Evolutionary conservation across 2,329 filamentous ascomycete species (phyloP).

Genomic region (Neoascochyta sp.): DNA sequence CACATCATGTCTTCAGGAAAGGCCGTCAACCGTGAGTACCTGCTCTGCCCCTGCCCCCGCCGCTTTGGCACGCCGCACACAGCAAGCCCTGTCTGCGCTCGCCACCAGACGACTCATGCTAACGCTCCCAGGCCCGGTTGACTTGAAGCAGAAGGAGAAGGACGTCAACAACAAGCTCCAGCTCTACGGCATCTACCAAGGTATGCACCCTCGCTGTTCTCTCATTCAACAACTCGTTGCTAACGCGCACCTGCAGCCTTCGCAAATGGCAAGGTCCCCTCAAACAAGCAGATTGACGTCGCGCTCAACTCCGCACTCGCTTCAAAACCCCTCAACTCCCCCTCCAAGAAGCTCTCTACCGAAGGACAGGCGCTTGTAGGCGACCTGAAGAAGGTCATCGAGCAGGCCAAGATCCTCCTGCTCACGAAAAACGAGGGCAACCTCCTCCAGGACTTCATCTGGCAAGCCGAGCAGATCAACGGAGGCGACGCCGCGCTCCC

Average conservation of each 20-base stretch:
- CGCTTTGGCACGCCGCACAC: not conserved
- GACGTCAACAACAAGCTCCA: slow-evolving; percentile 92
- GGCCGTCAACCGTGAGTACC: slow-evolving; percentile 26
- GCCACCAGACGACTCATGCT: slow-evolving; percentile 7
- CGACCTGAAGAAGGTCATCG: slow-evolving; percentile 75
- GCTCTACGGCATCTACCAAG: slow-evolving; percentile 80
- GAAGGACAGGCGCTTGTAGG: slow-evolving; percentile 77
- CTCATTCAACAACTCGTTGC: not conserved
- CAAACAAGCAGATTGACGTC: slow-evolving; percentile 93
- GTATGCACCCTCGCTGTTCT: slow-evolving; percentile 40
- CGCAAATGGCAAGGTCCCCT: slow-evolving; percentile 83
- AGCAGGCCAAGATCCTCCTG: slow-evolving; percentile 77
- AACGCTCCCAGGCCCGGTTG: slow-evolving; percentile 62
- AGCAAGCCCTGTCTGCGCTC: slow-evolving; percentile 1
- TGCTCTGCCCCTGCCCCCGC: too few species aligned
- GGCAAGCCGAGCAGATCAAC: slow-evolving; percentile 77
- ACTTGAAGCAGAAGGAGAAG: slow-evolving; percentile 72
- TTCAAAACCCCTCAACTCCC: slow-evolving; percentile 65
- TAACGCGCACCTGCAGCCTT: slow-evolving; percentile 61
- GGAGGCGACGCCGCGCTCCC: slow-evolving; percentile 60
- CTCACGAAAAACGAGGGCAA: slow-evolving; percentile 95
- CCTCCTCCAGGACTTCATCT: slow-evolving; percentile 93
- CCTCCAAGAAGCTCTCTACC: slow-evolving; percentile 71
- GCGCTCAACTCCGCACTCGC: slow-evolving; percentile 83
- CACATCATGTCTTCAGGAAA: slow-evolving; percentile 23